Base-by-base conservation (phyloP, 768 basidiomycete genomes). In the Tulasnella sp. region DNA sequence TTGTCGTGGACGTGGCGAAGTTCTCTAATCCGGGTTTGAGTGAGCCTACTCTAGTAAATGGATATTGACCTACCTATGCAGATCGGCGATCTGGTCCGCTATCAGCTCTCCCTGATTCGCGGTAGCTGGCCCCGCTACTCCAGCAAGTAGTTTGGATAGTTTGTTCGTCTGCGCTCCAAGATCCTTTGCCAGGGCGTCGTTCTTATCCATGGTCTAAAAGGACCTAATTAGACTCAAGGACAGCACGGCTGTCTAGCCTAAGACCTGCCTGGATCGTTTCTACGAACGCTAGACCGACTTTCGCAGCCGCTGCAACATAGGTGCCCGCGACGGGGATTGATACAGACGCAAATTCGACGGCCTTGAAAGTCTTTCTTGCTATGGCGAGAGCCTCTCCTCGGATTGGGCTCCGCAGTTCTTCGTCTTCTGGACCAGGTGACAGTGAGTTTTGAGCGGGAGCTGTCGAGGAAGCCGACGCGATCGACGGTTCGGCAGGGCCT, bases 231-330 rank as follows among this genome's bases (percentile, higher is more conserved):
- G 54, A 12, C 7, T n/a, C 9, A 8, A 12, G n/a, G 4, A n/a
- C 24, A 5, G 11, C 24, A 1, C 7, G n/a, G n/a, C 2, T 54
- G 6, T 7, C 7, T 0, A 0, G 4, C 2, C 1, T 6, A 37
- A 12, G 6, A 54, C 24, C 24, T n/a, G 24, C 54, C 54, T 54
- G 54, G 1, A 54, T 24, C 24, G 54, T 54, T 54, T 54, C 54
- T 24, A 54, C 54, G 7, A 54, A 54, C 6, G 54, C 54, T n/a
- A 54, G 11, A 8, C 54, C 54, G 4, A 54, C 54, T 54, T 54
- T 54, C 5, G 54, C 54, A 54, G 54, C 54, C 2, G 54, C 54
- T 7, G 24, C 54, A 9, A 54, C 24, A 24, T 6, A 54, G 24
- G 22, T 54, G 8, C 54, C 54, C 5, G 24, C 54, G n/a, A 54